A percentile compares a stretch with the other conserved stretches of the same genome.
These are phyloP conservation scores for Pelargonium exstipulatum DNA, from an alignment of 441 rosid genomes.

Conservation along the genomic window DNA sequence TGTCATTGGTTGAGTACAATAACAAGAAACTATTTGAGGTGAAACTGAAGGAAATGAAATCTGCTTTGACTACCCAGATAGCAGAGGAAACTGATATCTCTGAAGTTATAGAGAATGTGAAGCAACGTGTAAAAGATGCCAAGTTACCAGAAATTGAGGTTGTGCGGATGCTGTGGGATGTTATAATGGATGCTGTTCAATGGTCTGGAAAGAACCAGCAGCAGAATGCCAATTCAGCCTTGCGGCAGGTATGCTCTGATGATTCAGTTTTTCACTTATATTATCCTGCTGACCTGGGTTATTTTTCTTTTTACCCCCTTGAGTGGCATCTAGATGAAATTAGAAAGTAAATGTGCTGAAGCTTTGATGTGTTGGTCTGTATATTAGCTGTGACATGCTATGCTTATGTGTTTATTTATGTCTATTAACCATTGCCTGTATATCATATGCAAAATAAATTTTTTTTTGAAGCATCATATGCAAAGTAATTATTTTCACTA, in stretches of 20 bases:
- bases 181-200: conserved; percentile 96
- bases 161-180: conserved; percentile 88
- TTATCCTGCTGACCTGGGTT: neutral
- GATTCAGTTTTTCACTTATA: neutral
- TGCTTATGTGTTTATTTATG: neutral
- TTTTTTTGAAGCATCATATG: no score
- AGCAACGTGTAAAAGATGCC: conserved; percentile 78
- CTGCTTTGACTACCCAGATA: conserved; percentile 74
- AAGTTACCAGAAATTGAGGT: conserved; percentile 75
- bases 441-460: no score
- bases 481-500: no score
- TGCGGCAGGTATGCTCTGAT: conserved; percentile 65
- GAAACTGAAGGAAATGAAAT: conserved; percentile 77
- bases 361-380: neutral
- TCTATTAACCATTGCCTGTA: neutral
- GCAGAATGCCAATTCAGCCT: conserved; percentile 85
- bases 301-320: neutral
- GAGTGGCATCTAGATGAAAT: neutral
- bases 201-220: conserved; percentile 99
- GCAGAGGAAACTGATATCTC: conserved; percentile 69
- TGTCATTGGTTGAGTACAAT: conserved; percentile 82
- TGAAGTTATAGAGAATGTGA: conserved; percentile 82
- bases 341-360: no score
- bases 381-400: neutral
- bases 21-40: conserved; percentile 91